These are phyloP conservation scores for Lentithecium fluviatile DNA, from an alignment of 495 filamentous ascomycete species.

Conservation along the genomic window DNA sequence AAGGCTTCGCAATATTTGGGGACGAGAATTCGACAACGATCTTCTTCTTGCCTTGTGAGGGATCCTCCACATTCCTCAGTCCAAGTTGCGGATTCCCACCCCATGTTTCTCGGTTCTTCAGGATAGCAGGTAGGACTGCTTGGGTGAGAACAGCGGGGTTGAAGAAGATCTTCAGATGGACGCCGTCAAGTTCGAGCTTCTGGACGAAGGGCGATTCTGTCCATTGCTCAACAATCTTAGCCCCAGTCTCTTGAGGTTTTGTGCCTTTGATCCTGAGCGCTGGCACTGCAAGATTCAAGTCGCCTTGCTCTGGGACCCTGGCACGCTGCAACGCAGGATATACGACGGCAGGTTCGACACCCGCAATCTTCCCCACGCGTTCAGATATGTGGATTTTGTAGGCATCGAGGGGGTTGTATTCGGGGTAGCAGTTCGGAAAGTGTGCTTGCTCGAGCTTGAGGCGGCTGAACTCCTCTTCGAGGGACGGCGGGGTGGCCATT, in stretches of 20 bases:
- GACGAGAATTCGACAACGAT: constrained; percentile 67
- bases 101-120: constrained; percentile 43
- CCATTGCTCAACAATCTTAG: constrained; percentile 50
- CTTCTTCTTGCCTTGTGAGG: constrained; percentile 44
- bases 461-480: too few species aligned
- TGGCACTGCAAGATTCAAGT: constrained; percentile 75
- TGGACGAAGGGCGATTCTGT: constrained; percentile 74
- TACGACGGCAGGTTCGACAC: constrained; percentile 69
- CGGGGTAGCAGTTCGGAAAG: constrained; percentile 49
- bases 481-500: too few species aligned
- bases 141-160: constrained; percentile 44
- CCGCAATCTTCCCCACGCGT: constrained; percentile 64
- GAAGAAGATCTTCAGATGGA: constrained; percentile 82
- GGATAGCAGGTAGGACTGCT: constrained; percentile 49
- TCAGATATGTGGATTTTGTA: constrained; percentile 80
- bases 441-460: neutral
- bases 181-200: constrained; percentile 60
- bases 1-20: constrained; percentile 75
- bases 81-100: constrained; percentile 45
- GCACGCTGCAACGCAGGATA: constrained; percentile 79
- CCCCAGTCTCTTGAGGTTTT: constrained; percentile 63
- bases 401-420: constrained; percentile 78
- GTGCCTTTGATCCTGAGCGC: constrained; percentile 76
- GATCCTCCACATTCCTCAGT: constrained; percentile 36
- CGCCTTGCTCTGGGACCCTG: constrained; percentile 79